Base-by-base conservation (phyloP, 441 rosid genomes). In the Biscutella laevigata region DNA sequence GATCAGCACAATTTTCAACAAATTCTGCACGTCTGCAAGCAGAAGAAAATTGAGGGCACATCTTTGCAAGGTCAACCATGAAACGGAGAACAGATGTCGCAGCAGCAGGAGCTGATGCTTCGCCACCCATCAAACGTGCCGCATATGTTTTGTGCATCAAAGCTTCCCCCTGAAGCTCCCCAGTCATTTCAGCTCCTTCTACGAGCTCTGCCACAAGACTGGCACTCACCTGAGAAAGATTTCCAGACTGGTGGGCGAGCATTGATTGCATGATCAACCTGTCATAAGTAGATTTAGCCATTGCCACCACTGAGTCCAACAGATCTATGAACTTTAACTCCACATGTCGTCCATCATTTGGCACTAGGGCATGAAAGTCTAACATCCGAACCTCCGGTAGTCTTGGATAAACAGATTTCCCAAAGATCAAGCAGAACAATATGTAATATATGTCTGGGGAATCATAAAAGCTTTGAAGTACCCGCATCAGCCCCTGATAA, bases 111-210 rank as follows among this genome's bases (percentile, higher is more conserved):
- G 99, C 98, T 52, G 95, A 86, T 53, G 99, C 98, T 76, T 91
- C 98, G 35, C 99, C 99, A 57, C 97, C 95, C 99, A 90, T 90
- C 64, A 94, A 69, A 49, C 99, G 92, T n/a, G 99, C 98, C 4
- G 99, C 99, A 66, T 94, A 94, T 7, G 99, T 94, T 81, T 94
- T 94, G 66, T 95, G 99, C 99, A 95, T 95, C 68, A 90, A 77
- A 71, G 99, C 99, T 76, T 94, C 99, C 73, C 98, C 99, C 75
- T 90, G 99, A 72, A 94, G 95, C 74, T 88, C 98, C 64, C 95
- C 99, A 34, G 86, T 82, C 87, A 78, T 85, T 74, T 94, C 97
- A 41, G 78, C 75, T 55, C 90, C 98, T 68, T 90, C 97, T 50
- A 90, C 83, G 66, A 94, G 95, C 72, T 94, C 95, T 68, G 96